A percentile compares a stretch with the other conserved stretches of the same genome.
phyloP scores from a whole-genome alignment of 495 filamentous ascomycete species.

The Penicillium verhagenii region DNA sequence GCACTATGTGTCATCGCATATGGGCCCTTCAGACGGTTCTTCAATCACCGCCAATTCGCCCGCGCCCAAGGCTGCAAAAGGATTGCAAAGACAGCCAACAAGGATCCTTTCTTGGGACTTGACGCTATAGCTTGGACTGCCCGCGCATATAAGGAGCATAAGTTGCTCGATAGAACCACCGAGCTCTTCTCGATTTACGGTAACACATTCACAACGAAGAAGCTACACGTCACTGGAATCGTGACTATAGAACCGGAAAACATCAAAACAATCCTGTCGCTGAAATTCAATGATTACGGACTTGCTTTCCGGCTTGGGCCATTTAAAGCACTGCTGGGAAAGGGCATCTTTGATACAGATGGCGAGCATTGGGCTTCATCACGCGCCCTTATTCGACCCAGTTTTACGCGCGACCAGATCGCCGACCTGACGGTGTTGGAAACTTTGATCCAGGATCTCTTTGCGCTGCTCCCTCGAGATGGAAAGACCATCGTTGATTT shows the following conservation, averaged over 20 bases:
- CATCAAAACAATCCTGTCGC: slow-evolving; percentile 59
- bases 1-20: neutral
- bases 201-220: neutral
- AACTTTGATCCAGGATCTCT: slow-evolving; percentile 52
- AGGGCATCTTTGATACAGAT: slow-evolving; percentile 70
- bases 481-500: slow-evolving; percentile 56
- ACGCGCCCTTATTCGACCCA: slow-evolving; percentile 60
- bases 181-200: neutral
- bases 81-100: neutral
- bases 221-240: neutral
- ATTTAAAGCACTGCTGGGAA: slow-evolving; percentile 59
- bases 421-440: slow-evolving; percentile 60
- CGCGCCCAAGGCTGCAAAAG: neutral
- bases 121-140: neutral
- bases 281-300: slow-evolving; percentile 59
- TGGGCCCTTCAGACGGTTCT: neutral
- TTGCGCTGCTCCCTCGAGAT: slow-evolving; percentile 46
- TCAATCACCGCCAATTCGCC: neutral
- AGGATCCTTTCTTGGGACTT: neutral
- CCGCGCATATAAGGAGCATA: neutral
- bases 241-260: slow-evolving; percentile 47
- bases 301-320: slow-evolving; percentile 49
- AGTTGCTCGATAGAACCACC: neutral
- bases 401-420: slow-evolving; percentile 60
- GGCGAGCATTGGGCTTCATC: slow-evolving; percentile 66